These are phyloP conservation scores for Sabuloglossum arenarium DNA, from an alignment of 495 filamentous ascomycete genomes.

Conservation along the genomic window DNA sequence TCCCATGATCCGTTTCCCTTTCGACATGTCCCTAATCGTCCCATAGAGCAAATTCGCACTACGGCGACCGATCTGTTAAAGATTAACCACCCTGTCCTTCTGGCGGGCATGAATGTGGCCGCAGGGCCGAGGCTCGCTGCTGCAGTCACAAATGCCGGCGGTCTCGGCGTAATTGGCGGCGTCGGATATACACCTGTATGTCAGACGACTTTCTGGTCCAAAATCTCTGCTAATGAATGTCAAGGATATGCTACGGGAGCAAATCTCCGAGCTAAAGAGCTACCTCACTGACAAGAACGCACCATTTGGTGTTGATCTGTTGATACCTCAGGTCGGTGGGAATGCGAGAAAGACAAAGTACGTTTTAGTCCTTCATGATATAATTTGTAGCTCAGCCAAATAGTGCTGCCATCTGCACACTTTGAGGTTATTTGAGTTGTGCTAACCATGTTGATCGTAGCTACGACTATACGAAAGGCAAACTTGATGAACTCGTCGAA, in stretches of 20 bases:
- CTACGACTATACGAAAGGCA: constrained; percentile 99
- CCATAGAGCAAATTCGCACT: constrained; percentile 64
- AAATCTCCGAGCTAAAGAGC: constrained; percentile 85
- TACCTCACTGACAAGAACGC: constrained; percentile 83
- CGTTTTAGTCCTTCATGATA: not conserved
- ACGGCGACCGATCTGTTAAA: constrained; percentile 82
- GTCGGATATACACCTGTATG: constrained; percentile 74
- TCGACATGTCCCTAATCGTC: constrained; percentile 9
- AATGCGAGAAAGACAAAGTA: constrained; percentile 87
- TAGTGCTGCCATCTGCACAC: not conserved
- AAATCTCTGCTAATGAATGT: not conserved
- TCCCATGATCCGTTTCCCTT: constrained; percentile 8
- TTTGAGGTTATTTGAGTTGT: not conserved
- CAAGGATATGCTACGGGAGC: constrained; percentile 81
- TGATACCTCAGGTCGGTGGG: constrained; percentile 87
- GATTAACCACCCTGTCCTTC: constrained; percentile 90
- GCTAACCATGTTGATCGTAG: constrained; percentile 21
- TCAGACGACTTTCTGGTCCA: not conserved
- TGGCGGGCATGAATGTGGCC: constrained; percentile 98
- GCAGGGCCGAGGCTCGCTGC: constrained; percentile 93
- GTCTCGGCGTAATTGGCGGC: constrained; percentile 89
- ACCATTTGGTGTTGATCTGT: constrained; percentile 92
- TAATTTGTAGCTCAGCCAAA: not conserved
- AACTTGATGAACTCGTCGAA: constrained; percentile 75
- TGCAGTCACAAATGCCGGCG: constrained; percentile 91